phyloP scores from a whole-genome alignment of 2,329 filamentous ascomycete genomes.

The Thielaviopsis ethacetica region DNA sequence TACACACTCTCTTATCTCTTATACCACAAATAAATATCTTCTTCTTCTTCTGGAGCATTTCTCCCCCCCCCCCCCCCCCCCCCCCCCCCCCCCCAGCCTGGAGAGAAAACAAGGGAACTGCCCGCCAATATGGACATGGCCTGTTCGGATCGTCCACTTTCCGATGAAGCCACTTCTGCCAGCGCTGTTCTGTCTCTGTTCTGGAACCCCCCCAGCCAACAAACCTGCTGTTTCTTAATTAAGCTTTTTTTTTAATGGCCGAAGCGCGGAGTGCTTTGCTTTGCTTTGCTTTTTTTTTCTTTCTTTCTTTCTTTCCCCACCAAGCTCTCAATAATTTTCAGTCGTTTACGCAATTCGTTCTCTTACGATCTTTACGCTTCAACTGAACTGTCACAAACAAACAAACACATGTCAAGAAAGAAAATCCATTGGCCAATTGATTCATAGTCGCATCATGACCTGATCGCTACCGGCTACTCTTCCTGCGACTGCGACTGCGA shows the following conservation, averaged over 20 bases:
- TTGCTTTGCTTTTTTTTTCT: not conserved
- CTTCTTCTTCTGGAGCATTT: too few relatives aligned
- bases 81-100: too few relatives aligned
- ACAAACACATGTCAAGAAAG: not conserved
- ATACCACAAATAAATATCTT: too few relatives aligned
- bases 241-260: not conserved
- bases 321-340: too few relatives aligned
- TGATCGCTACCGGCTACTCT: not conserved
- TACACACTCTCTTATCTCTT: too few relatives aligned
- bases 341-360: not conserved
- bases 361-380: not conserved
- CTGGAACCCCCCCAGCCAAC: too few relatives aligned
- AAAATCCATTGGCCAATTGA: not conserved
- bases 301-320: not conserved
- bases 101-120: not conserved
- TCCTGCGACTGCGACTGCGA: not conserved
- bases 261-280: not conserved
- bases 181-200: not conserved
- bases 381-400: too few relatives aligned
- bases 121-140: not conserved
- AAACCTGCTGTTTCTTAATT: not conserved
- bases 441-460: not conserved
- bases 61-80: too few relatives aligned
- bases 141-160: conserved; percentile 1
- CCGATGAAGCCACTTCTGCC: not conserved